Conservation (phyloP, 768 basidiomycete species). For the Boletus tomentosulus region DNA sequence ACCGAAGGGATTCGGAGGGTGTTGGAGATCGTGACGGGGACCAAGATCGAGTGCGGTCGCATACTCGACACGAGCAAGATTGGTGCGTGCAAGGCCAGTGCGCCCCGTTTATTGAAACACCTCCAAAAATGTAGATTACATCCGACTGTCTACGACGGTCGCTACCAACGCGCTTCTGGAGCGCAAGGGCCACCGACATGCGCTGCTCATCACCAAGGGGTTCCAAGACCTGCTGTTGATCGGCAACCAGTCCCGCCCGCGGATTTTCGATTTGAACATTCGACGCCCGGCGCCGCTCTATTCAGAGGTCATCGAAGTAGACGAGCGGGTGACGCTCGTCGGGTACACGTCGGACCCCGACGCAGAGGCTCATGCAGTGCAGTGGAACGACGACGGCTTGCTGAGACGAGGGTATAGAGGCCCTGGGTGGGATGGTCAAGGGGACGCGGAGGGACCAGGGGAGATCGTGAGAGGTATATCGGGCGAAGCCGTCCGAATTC, state of each 20-base stretch:
- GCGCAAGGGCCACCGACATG: constrained; percentile 89
- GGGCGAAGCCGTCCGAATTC: constrained; percentile 84
- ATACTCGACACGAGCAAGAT: constrained; percentile 76
- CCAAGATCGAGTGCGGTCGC: constrained; percentile 60
- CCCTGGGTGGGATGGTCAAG: constrained; percentile 67
- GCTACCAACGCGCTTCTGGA: constrained; percentile 96
- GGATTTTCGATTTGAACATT: constrained; percentile 94
- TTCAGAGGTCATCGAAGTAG: constrained; percentile 57
- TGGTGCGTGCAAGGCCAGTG: constrained; percentile 38
- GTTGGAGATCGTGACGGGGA: constrained; percentile 70
- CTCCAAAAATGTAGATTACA: constrained; percentile 61
- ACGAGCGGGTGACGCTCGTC: constrained; percentile 92
- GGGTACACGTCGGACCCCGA: constrained; percentile 90
- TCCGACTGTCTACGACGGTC: constrained; percentile 89
- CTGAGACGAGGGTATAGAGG: constrained; percentile 69
- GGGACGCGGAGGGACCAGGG: constrained; percentile 73
- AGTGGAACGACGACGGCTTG: constrained; percentile 71
- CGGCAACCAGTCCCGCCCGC: constrained; percentile 91
- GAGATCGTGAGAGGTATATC: constrained; percentile 78
- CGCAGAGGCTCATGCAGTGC: constrained; percentile 68
- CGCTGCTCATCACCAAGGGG: constrained; percentile 85
- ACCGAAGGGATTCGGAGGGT: constrained; percentile 91
- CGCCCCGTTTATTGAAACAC: background rate
- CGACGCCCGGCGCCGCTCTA: constrained; percentile 74
- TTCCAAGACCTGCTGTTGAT: constrained; percentile 91